Evolutionary conservation across 1,139 yeast genomes (phyloP).

Genomic region (Zhuliangozyma blackwelliae): DNA sequence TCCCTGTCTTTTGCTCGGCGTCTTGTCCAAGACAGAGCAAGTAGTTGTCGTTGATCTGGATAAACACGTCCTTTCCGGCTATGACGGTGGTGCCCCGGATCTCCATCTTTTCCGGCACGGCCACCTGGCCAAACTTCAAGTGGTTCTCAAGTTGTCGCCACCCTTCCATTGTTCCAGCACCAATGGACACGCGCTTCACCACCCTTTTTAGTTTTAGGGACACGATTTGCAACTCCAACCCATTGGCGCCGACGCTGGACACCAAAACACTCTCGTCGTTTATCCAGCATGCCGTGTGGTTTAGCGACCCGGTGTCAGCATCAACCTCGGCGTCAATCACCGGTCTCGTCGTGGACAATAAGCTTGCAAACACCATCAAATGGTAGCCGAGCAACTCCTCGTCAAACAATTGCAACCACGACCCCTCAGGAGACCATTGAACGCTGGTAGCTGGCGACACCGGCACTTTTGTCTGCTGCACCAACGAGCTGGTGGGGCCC

Average conservation of each 20-base stretch:
- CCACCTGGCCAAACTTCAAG: not conserved
- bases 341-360: conserved; percentile 14
- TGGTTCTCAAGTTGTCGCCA: conserved; percentile 4
- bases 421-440: conserved; percentile 33
- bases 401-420: conserved; percentile 31
- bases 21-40: conserved; percentile 1
- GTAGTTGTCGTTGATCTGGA: conserved; percentile 2
- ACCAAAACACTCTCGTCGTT: conserved; percentile 15
- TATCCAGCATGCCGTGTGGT: too few species aligned
- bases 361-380: conserved; percentile 23
- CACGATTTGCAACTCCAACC: conserved; percentile 14
- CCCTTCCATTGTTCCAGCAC: conserved; percentile 1
- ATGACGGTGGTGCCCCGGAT: not conserved
- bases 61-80: conserved; percentile 1
- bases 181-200: conserved; percentile 6
- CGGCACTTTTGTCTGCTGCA: conserved; percentile 19
- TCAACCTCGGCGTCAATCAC: conserved; percentile 16
- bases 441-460: conserved; percentile 15
- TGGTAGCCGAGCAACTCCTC: conserved; percentile 26
- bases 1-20: not conserved
- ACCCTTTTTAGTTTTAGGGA: conserved; percentile 17
- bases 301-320: too few species aligned
- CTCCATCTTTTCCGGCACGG: not conserved
- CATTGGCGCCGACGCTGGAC: conserved; percentile 8
- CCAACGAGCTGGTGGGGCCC: conserved; percentile 28